These are phyloP conservation scores for Cadophora malorum DNA, from an alignment of 2,329 filamentous ascomycete genomes.

Conservation along the genomic window DNA sequence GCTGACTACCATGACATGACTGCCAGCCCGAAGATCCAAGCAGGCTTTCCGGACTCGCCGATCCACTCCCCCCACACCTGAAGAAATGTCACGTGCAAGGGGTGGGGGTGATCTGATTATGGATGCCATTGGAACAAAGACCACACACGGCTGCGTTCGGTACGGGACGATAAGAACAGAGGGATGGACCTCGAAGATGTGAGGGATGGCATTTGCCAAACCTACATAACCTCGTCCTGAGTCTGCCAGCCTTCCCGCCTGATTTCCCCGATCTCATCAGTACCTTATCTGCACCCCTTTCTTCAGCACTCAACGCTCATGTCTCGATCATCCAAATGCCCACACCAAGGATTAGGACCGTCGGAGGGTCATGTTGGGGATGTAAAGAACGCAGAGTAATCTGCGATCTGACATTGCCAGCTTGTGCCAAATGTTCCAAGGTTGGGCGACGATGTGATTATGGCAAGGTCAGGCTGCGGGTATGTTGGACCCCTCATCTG, in stretches of 20 bases:
- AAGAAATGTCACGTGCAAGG: background rate
- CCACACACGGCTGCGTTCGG: background rate
- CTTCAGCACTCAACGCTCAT: constrained; percentile 24
- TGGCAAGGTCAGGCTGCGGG: constrained; percentile 48
- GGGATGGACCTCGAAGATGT: constrained; percentile 1
- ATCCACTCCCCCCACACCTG: background rate
- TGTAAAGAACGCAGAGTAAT: constrained; percentile 54
- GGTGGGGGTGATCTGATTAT: constrained; percentile 9
- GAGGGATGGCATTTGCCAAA: constrained; percentile 8
- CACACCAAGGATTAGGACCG: constrained; percentile 40
- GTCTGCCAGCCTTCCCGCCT: background rate
- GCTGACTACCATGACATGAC: too few relatives aligned
- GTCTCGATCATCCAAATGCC: constrained; percentile 34
- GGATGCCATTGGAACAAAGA: constrained; percentile 7
- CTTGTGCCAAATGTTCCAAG: constrained; percentile 48
- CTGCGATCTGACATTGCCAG: constrained; percentile 49
- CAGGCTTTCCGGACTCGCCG: constrained; percentile 6
- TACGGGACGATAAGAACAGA: constrained; percentile 1
- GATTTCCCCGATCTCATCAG: background rate
- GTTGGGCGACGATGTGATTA: constrained; percentile 46
- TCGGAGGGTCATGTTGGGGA: constrained; percentile 53
- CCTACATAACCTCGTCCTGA: constrained; percentile 13
- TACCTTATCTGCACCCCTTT: background rate
- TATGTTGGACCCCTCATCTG: background rate
- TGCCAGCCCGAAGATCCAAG: background rate